Percentiles rank a stretch among this genome's conserved stretches.
phyloP scores from a whole-genome alignment of 805 yeast species.

The Yarrowia keelungensis region DNA sequence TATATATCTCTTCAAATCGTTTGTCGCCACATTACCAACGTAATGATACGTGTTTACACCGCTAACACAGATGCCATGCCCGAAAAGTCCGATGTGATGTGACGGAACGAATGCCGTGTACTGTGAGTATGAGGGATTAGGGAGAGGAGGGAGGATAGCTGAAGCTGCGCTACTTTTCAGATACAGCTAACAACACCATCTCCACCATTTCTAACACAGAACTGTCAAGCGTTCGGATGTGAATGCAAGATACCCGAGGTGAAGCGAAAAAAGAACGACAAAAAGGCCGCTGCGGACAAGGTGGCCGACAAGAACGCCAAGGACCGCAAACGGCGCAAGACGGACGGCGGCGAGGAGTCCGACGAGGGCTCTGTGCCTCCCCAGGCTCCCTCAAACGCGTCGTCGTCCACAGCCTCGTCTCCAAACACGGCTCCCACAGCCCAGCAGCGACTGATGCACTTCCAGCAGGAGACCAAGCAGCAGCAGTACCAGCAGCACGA shows the following conservation, averaged over 20 bases:
- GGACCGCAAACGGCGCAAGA: slow-evolving; percentile 22
- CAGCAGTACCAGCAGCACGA: slow-evolving; percentile 30
- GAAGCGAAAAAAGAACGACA: slow-evolving; percentile 33
- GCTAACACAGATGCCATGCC: slow-evolving; percentile 59
- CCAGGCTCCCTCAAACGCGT: slow-evolving; percentile 21
- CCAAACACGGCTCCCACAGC: slow-evolving; percentile 27
- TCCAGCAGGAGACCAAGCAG: slow-evolving; percentile 26
- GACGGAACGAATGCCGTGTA: slow-evolving; percentile 62
- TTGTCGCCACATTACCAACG: too few species aligned
- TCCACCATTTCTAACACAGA: slow-evolving; percentile 17
- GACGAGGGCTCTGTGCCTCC: slow-evolving; percentile 30
- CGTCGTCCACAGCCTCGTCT: slow-evolving; percentile 25
- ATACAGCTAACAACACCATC: too few species aligned
- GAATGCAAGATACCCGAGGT: slow-evolving; percentile 39
- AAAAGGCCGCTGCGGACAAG: slow-evolving; percentile 30
- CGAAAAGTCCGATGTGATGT: slow-evolving; percentile 76
- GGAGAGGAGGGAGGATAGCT: too few species aligned
- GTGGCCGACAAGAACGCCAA: slow-evolving; percentile 12
- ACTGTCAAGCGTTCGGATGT: slow-evolving; percentile 38
- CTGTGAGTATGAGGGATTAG: slow-evolving; percentile 48
- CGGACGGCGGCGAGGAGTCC: slow-evolving; percentile 32
- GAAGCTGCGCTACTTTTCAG: too few species aligned
- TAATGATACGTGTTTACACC: too few species aligned
- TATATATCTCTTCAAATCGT: too few species aligned
- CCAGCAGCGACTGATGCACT: slow-evolving; percentile 29